phyloP scores from a whole-genome alignment of 768 basidiomycete genomes.

The Pleurotus giganteus region DNA sequence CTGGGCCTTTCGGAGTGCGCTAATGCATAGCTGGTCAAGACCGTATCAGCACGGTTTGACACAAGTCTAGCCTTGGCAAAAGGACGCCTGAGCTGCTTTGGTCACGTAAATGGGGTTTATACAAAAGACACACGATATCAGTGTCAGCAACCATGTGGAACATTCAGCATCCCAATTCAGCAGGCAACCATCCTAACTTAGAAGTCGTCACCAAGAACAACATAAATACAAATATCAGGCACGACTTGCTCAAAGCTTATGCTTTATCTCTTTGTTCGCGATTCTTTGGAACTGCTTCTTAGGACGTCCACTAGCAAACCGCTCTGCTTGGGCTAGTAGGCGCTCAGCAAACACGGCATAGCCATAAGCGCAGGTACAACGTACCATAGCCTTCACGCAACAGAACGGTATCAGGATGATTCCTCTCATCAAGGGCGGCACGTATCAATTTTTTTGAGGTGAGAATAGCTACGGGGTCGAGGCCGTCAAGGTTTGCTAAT shows the following conservation, averaged over 20 bases:
- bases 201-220: background rate
- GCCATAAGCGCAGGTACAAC: constrained; percentile 11
- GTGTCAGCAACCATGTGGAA: no score
- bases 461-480: constrained; percentile 55
- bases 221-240: background rate
- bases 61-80: no score
- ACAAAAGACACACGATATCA: background rate
- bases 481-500: constrained; percentile 53
- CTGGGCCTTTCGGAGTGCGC: no score
- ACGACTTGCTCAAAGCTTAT: background rate
- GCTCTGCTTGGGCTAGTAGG: constrained; percentile 54
- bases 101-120: no score
- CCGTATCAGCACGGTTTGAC: no score
- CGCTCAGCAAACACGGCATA: background rate
- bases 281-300: constrained; percentile 50
- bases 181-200: background rate
- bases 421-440: constrained; percentile 57
- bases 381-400: constrained; percentile 64
- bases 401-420: constrained; percentile 61
- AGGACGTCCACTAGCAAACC: constrained; percentile 62
- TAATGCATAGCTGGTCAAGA: no score
- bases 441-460: constrained; percentile 52
- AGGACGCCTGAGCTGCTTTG: no score
- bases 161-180: background rate
- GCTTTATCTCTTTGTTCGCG: constrained; percentile 57